A percentile compares a stretch with the other conserved stretches of the same genome.
Conservation (phyloP, 768 basidiomycete genomes). For the Boletales sp. region DNA sequence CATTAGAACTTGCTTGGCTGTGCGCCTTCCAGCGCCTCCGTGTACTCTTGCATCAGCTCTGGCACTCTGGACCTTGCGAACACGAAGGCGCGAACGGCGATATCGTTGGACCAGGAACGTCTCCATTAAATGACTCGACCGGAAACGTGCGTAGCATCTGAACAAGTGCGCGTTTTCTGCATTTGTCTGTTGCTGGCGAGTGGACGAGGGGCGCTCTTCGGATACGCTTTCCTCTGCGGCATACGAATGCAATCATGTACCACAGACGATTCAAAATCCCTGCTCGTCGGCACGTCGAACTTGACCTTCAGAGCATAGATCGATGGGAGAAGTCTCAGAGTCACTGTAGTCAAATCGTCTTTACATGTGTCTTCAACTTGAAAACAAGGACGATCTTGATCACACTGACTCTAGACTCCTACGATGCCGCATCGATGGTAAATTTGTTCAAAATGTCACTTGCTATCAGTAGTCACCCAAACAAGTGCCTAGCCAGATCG, state of each 20-base stretch:
- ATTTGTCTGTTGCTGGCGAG: background rate
- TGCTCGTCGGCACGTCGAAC: background rate
- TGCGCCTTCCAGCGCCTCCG: background rate
- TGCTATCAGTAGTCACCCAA: background rate
- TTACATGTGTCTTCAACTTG: background rate
- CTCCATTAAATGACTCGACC: background rate
- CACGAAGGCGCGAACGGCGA: constrained; percentile 7
- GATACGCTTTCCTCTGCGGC: background rate
- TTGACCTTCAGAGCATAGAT: background rate
- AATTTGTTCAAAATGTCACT: background rate
- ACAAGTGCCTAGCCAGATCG: background rate
- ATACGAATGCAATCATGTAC: background rate
- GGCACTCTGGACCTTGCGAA: background rate
- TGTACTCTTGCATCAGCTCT: constrained; percentile 2
- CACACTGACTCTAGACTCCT: too few species aligned
- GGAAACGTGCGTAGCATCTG: constrained; percentile 1
- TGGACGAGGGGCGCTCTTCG: background rate
- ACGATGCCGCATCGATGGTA: background rate
- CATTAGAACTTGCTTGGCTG: background rate
- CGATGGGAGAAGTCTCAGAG: background rate
- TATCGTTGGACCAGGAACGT: constrained; percentile 3
- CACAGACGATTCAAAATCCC: constrained; percentile 6
- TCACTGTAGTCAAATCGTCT: background rate
- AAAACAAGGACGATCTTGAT: too few species aligned
- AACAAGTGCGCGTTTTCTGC: background rate